Evolutionary conservation across 2,329 filamentous ascomycete genomes (phyloP).

Genomic region (Elsinoe australis): DNA sequence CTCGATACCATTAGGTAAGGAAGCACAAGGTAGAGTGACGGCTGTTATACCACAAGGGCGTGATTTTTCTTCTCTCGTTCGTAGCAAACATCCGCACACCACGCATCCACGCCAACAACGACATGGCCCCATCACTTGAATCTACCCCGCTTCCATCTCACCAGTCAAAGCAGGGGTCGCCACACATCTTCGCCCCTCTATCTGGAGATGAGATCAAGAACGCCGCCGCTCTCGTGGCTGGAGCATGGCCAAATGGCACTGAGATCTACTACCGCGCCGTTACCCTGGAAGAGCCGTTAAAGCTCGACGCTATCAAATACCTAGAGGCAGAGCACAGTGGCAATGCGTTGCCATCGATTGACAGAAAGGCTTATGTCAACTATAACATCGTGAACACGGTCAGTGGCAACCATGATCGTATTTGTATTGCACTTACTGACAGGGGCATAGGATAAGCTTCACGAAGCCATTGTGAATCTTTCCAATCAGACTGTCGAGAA

Average conservation of each 20-base stretch:
- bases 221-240: slow-evolving; percentile 43
- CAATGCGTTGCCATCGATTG: slow-evolving; percentile 52
- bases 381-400: slow-evolving; percentile 56
- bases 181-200: slow-evolving; percentile 56
- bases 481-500: slow-evolving; percentile 44
- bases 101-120: background rate
- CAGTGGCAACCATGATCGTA: slow-evolving; percentile 22
- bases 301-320: slow-evolving; percentile 20
- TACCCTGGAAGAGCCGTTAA: slow-evolving; percentile 33
- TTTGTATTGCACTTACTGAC: slow-evolving; percentile 11
- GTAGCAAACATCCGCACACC: too few relatives aligned
- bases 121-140: slow-evolving; percentile 9
- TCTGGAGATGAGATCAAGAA: slow-evolving; percentile 50
- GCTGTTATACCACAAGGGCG: background rate
- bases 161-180: slow-evolving; percentile 22
- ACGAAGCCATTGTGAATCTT: slow-evolving; percentile 53
- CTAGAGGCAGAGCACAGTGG: slow-evolving; percentile 21
- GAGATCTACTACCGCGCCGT: slow-evolving; percentile 59
- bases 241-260: slow-evolving; percentile 48
- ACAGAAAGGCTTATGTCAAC: slow-evolving; percentile 48
- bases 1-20: slow-evolving; percentile 9
- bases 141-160: slow-evolving; percentile 22
- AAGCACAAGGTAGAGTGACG: too few relatives aligned
- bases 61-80: slow-evolving; percentile 3
- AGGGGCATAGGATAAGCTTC: slow-evolving; percentile 48